Conservation (phyloP, 2,329 filamentous ascomycete genomes). For the Cladosporium sp. region DNA sequence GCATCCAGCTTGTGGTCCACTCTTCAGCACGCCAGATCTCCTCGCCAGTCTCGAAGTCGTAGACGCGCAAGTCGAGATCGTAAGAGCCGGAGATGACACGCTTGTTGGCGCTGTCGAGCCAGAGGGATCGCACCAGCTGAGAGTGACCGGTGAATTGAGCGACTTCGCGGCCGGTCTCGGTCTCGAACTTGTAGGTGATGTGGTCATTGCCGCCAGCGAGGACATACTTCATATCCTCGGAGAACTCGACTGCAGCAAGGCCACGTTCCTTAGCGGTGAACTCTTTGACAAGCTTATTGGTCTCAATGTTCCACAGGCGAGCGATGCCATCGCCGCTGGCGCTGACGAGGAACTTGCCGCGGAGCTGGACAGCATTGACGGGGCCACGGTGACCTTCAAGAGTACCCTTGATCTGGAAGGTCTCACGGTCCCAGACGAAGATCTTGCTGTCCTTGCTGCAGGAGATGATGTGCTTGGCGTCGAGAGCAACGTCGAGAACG, state of each 20-base stretch:
- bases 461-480: constrained; percentile 86
- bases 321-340: constrained; percentile 90
- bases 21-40: constrained; percentile 80
- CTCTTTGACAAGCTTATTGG: constrained; percentile 81
- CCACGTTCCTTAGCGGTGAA: constrained; percentile 88
- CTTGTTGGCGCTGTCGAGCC: constrained; percentile 80
- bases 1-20: constrained; percentile 95
- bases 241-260: constrained; percentile 92
- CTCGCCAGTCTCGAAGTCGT: constrained; percentile 71
- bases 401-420: constrained; percentile 67
- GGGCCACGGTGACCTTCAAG: constrained; percentile 82
- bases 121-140: constrained; percentile 79
- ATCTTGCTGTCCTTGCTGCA: constrained; percentile 95
- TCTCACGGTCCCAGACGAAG: constrained; percentile 86
- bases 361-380: constrained; percentile 93
- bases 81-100: constrained; percentile 89
- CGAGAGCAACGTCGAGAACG: constrained; percentile 89
- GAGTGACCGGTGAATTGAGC: constrained; percentile 76
- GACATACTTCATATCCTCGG: constrained; percentile 87
- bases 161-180: constrained; percentile 78
- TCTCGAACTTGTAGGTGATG: constrained; percentile 92
- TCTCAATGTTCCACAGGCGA: constrained; percentile 91
- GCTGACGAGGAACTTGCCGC: constrained; percentile 85
- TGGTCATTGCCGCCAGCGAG: constrained; percentile 93
- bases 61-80: constrained; percentile 92